phyloP scores from a whole-genome alignment of 2,329 filamentous ascomycete species.

The Furcasterigmium sp. region DNA sequence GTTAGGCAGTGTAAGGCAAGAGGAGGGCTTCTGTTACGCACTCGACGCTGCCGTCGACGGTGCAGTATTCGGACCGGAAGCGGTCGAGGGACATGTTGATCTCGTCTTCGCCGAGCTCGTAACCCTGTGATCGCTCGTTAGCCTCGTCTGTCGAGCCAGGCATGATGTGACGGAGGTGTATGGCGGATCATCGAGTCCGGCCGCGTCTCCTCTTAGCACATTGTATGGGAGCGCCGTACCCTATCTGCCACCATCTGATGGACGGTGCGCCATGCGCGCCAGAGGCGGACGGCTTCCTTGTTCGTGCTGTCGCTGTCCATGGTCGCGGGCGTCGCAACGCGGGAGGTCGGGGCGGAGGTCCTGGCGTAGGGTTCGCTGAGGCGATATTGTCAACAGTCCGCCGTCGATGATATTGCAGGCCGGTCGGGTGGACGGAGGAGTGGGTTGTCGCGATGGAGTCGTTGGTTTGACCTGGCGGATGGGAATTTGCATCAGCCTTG shows the following conservation, averaged over 20 bases:
- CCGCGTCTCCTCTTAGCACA: too few species aligned
- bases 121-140: conserved; percentile 57
- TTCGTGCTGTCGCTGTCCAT: conserved; percentile 17
- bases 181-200: too few species aligned
- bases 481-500: conserved; percentile 1
- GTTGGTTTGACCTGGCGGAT: not conserved
- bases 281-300: conserved; percentile 63
- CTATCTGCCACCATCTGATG: conserved; percentile 93
- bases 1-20: not conserved
- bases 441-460: not conserved
- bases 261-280: conserved; percentile 89
- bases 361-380: too few species aligned
- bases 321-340: not conserved
- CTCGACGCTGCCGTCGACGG: conserved; percentile 70
- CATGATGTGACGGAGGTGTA: too few species aligned
- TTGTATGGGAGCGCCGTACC: conserved; percentile 60
- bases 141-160: too few species aligned
- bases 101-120: conserved; percentile 86
- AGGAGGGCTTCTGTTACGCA: conserved; percentile 43
- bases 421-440: not conserved
- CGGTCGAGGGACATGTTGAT: conserved; percentile 79
- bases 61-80: conserved; percentile 69
- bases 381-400: conserved; percentile 7
- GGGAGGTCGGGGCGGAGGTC: not conserved
- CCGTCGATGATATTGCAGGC: not conserved